Percentiles rank a stretch among this genome's conserved stretches.
These are phyloP conservation scores for Vinca minor DNA, from an alignment of 257 asterid species.

Conservation along the genomic window DNA sequence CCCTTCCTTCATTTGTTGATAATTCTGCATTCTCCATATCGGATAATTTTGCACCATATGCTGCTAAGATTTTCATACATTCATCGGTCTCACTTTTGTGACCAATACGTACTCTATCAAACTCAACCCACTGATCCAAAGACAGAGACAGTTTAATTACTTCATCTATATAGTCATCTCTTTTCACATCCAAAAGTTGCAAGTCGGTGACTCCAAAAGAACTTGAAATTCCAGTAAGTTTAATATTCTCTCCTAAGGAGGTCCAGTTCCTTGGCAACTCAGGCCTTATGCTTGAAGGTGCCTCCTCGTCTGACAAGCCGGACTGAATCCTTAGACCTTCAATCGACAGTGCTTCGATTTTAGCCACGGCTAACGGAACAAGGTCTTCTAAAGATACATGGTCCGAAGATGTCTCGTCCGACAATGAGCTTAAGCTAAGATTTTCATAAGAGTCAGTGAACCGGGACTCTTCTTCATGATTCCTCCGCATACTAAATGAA, in stretches of 20 bases:
- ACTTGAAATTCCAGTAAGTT: conserved; percentile 14
- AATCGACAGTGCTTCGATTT: conserved; percentile 54
- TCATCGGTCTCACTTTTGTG: conserved; percentile 22
- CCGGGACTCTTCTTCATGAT: conserved; percentile 17
- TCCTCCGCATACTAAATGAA: conserved; percentile 13
- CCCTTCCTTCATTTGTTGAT: conserved; percentile 11
- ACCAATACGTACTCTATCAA: conserved; percentile 35
- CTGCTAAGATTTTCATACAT: conserved; percentile 28
- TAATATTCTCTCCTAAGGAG: conserved; percentile 10
- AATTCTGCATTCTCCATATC: conserved; percentile 15
- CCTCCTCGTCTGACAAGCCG: conserved; percentile 49
- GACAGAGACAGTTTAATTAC: conserved; percentile 38
- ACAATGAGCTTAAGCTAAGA: conserved; percentile 21
- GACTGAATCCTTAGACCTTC: conserved; percentile 76
- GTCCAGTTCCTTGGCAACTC: conserved; percentile 22
- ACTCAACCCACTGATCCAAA: conserved; percentile 52
- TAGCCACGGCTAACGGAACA: conserved; percentile 43
- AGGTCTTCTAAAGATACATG: conserved; percentile 46
- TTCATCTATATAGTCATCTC: conserved; percentile 21
- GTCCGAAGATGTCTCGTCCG: conserved; percentile 32
- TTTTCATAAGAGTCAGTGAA: conserved; percentile 14
- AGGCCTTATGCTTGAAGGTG: conserved; percentile 44
- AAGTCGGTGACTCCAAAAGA: conserved; percentile 17
- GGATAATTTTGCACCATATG: conserved; percentile 24
- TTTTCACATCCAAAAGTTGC: conserved; percentile 18